phyloP scores from a whole-genome alignment of 345 rosid genomes.

The Angophora floribunda region DNA sequence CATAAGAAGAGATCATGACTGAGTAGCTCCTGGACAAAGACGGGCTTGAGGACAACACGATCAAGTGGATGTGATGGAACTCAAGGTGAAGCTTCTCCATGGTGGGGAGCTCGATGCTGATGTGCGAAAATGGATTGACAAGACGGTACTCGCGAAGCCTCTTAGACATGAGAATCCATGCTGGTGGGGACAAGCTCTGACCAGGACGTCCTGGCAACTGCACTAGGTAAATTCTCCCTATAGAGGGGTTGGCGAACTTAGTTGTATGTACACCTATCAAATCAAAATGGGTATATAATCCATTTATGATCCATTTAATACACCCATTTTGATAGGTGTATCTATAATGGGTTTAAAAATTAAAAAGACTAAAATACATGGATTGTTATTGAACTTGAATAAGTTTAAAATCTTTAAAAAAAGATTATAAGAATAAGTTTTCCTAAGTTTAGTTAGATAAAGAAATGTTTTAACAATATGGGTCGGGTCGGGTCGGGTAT shows the following conservation, averaged over 20 bases:
- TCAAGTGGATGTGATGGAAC: not conserved
- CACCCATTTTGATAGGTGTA: too few relatives aligned
- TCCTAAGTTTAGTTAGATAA: too few relatives aligned
- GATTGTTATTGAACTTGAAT: too few relatives aligned
- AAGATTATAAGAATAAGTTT: too few relatives aligned
- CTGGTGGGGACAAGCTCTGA: not conserved
- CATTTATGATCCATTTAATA: too few relatives aligned
- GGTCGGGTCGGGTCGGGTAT: too few relatives aligned
- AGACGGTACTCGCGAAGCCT: not conserved
- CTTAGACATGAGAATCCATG: not conserved
- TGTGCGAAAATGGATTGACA: not conserved
- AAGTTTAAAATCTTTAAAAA: too few relatives aligned
- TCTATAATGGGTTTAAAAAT: too few relatives aligned
- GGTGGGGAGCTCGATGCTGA: not conserved
- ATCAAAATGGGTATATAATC: too few relatives aligned
- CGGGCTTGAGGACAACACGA: not conserved
- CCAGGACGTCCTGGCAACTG: not conserved
- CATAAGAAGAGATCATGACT: not conserved
- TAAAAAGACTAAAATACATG: too few relatives aligned
- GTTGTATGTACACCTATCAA: too few relatives aligned
- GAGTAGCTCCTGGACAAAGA: not conserved
- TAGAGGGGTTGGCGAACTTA: not conserved
- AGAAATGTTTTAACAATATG: too few relatives aligned
- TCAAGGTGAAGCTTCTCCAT: not conserved
- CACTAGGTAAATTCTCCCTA: not conserved